Percentiles rank a stretch among this genome's conserved stretches.
phyloP scores from a whole-genome alignment of 441 rosid species.

The Capsella rubella region DNA sequence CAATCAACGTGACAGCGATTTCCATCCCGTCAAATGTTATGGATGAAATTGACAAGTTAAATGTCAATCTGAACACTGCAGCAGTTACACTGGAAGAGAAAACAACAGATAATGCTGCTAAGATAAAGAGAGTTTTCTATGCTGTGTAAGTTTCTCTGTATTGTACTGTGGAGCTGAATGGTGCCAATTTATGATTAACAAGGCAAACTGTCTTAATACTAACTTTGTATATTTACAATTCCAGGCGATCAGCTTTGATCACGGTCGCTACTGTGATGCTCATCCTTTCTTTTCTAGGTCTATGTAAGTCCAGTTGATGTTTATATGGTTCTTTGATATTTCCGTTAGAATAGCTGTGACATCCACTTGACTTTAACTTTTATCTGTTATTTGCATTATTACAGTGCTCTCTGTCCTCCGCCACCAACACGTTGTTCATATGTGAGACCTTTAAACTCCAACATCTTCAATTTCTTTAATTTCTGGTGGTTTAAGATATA shows the following conservation, averaged over 20 bases:
- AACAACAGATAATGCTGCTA: conserved; percentile 72
- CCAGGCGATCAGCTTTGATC: conserved; percentile 81
- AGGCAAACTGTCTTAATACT: background rate
- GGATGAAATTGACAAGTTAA: conserved; percentile 78
- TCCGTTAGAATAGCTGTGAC: background rate
- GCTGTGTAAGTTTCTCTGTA: conserved; percentile 63
- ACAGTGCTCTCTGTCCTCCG: conserved; percentile 80
- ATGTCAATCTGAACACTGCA: conserved; percentile 69
- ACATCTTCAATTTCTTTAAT: conserved; percentile 8
- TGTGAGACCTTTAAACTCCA: conserved; percentile 55
- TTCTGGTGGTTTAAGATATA: background rate
- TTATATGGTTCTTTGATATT: conserved; percentile 9
- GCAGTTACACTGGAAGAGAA: conserved; percentile 73
- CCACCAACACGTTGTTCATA: conserved; percentile 71
- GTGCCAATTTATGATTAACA: background rate
- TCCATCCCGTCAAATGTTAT: conserved; percentile 74
- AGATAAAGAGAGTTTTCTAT: conserved; percentile 70
- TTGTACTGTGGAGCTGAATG: conserved; percentile 8
- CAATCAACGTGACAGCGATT: conserved; percentile 77
- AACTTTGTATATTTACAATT: conserved; percentile 30
- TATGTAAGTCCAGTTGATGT: conserved; percentile 59
- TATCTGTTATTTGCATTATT: conserved; percentile 36
- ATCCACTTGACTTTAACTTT: conserved; percentile 17
- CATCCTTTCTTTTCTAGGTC: conserved; percentile 78
- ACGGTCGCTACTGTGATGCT: conserved; percentile 89